Percentiles rank a stretch among this genome's conserved stretches.
These are phyloP conservation scores for Nephelium lappaceum DNA, from an alignment of 345 rosid genomes.

Conservation along the genomic window DNA sequence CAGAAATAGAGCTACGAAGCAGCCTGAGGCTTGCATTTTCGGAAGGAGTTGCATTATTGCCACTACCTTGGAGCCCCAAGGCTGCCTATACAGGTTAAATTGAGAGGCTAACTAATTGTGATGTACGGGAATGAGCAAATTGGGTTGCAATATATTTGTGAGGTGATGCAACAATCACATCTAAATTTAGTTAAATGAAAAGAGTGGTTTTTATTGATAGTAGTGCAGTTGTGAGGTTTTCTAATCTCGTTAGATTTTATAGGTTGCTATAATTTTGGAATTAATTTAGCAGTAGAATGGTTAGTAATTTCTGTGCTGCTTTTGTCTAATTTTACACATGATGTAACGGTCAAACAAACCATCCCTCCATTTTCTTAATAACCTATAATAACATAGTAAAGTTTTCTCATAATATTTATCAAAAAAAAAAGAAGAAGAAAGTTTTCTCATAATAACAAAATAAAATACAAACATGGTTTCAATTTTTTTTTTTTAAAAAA, in stretches of 20 bases:
- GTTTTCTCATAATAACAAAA: too few species aligned
- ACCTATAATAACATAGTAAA: too few species aligned
- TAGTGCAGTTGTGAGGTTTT: background rate
- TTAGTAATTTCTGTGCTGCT: background rate
- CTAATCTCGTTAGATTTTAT: conserved; percentile 4
- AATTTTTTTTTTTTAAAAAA: too few species aligned
- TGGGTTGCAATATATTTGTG: background rate
- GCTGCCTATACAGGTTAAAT: conserved; percentile 33
- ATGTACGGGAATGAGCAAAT: background rate
- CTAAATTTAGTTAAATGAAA: background rate
- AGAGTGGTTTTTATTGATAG: background rate
- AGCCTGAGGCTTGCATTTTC: conserved; percentile 35
- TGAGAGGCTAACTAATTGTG: background rate
- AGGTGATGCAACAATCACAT: conserved; percentile 5
- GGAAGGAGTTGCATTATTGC: conserved; percentile 25
- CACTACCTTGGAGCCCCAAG: conserved; percentile 53
- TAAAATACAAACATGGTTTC: too few species aligned
- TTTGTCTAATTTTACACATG: background rate
- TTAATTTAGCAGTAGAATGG: background rate
- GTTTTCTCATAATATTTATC: too few species aligned
- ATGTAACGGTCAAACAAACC: background rate
- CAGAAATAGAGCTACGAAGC: conserved; percentile 31
- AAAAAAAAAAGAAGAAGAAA: too few species aligned
- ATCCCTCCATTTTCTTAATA: too few species aligned
- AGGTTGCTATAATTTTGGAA: background rate